Evolutionary conservation across 2,329 filamentous ascomycete genomes (phyloP).

Genomic region (Cadophora malorum): DNA sequence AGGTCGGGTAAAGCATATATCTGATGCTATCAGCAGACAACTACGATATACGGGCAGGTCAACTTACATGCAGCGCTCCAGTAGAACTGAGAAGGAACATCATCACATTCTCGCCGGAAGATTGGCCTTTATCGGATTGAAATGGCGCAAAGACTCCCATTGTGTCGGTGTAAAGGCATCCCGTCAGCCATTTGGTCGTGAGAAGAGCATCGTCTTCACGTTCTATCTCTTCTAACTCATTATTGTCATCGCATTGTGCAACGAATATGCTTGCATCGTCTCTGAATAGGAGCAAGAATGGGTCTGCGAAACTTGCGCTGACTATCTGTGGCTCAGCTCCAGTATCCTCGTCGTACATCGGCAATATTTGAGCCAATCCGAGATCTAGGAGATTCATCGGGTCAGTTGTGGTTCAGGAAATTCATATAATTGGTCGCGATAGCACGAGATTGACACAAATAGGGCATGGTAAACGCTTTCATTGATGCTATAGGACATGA

Average conservation of each 20-base stretch:
- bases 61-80: constrained; percentile 77
- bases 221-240: constrained; percentile 85
- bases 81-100: constrained; percentile 79
- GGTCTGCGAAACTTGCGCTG: constrained; percentile 84
- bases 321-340: constrained; percentile 80
- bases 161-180: constrained; percentile 79
- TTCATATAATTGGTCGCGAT: constrained; percentile 30
- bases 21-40: constrained; percentile 50
- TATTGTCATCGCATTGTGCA: constrained; percentile 78
- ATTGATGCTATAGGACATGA: constrained; percentile 50
- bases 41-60: no score
- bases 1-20: constrained; percentile 80
- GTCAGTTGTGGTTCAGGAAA: constrained; percentile 28
- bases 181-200: constrained; percentile 78
- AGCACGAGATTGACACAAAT: constrained; percentile 41
- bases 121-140: constrained; percentile 49
- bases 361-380: constrained; percentile 86
- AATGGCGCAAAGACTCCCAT: constrained; percentile 59
- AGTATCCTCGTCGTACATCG: constrained; percentile 89
- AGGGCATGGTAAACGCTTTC: constrained; percentile 45
- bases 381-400: constrained; percentile 63
- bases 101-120: constrained; percentile 60
- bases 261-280: constrained; percentile 84
- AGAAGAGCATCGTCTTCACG: constrained; percentile 62
- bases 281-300: constrained; percentile 81